A percentile compares a stretch with the other conserved stretches of the same genome.
phyloP scores from a whole-genome alignment of 2,329 filamentous ascomycete species.

The Intubia oerlemansii region DNA sequence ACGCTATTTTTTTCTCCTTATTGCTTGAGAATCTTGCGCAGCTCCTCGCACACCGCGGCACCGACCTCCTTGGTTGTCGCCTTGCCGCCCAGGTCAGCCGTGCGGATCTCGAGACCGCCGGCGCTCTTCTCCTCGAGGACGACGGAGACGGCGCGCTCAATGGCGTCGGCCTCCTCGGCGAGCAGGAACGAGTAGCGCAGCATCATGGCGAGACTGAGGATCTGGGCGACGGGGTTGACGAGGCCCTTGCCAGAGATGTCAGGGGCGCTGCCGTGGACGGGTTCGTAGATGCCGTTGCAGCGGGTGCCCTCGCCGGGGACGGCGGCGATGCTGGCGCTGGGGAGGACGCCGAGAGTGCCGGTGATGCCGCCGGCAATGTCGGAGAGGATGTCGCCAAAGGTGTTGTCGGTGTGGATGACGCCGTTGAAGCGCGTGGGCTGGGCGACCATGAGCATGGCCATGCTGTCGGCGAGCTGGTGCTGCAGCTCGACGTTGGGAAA shows the following conservation, averaged over 20 bases:
- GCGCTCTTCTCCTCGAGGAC: conserved; percentile 32
- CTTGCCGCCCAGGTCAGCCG: conserved; percentile 9
- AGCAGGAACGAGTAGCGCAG: conserved; percentile 49
- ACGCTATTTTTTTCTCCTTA: no score
- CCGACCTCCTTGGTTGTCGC: conserved; percentile 8
- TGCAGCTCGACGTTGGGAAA: conserved; percentile 20
- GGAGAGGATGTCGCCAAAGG: conserved; percentile 24
- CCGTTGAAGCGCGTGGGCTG: conserved; percentile 25
- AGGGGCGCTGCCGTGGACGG: conserved; percentile 52
- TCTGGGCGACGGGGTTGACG: conserved; percentile 51
- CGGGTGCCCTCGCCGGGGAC: conserved; percentile 15
- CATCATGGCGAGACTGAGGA: conserved; percentile 54
- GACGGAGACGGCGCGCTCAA: conserved; percentile 42
- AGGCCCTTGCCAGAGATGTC: conserved; percentile 53
- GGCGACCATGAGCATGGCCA: conserved; percentile 25
- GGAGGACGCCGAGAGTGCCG: conserved; percentile 22
- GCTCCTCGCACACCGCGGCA: conserved; percentile 6
- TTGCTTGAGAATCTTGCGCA: conserved; percentile 4
- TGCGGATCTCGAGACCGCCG: conserved; percentile 24
- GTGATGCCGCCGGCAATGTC: conserved; percentile 23
- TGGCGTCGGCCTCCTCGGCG: conserved; percentile 35
- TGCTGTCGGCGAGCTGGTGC: conserved; percentile 25
- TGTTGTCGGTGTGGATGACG: conserved; percentile 25
- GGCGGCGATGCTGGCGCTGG: conserved; percentile 22
- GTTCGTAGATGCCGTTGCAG: conserved; percentile 56